A percentile compares a stretch with the other conserved stretches of the same genome.
phyloP scores from a whole-genome alignment of 352 stramenopile genomes.

The Hyaloperonospora brassicae region DNA sequence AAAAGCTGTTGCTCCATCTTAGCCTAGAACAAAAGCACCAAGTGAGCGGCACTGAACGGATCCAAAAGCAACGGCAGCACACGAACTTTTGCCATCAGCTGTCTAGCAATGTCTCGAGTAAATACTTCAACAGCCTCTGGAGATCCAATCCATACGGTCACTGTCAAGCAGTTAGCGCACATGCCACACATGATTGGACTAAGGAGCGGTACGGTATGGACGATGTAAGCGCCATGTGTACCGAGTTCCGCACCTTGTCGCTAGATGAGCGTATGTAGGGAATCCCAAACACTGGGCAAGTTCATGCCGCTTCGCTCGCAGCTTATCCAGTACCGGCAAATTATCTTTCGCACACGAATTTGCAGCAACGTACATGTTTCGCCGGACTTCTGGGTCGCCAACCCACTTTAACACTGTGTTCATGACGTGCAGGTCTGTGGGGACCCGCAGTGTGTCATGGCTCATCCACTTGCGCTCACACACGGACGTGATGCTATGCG shows the following conservation, averaged over 20 bases:
- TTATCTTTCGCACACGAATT: constrained; percentile 81
- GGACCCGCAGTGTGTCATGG: constrained; percentile 52
- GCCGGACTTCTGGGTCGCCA: constrained; percentile 58
- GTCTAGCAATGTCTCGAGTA: constrained; percentile 47
- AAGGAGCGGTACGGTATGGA: too few species aligned
- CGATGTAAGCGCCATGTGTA: too few species aligned
- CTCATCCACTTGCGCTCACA: constrained; percentile 67
- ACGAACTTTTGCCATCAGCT: constrained; percentile 68
- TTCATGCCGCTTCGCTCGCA: constrained; percentile 82
- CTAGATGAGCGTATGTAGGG: constrained; percentile 83
- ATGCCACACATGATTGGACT: too few species aligned
- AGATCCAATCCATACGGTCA: constrained; percentile 83
- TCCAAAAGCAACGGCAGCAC: neutral
- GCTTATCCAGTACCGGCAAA: constrained; percentile 70
- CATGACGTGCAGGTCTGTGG: constrained; percentile 82
- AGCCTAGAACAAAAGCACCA: constrained; percentile 30
- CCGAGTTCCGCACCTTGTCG: constrained; percentile 85
- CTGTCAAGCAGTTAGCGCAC: constrained; percentile 15
- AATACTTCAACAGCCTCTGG: constrained; percentile 59
- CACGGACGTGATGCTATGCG: constrained; percentile 44
- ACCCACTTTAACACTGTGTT: constrained; percentile 91
- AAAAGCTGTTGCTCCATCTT: constrained; percentile 51
- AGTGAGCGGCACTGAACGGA: neutral
- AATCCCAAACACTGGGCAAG: constrained; percentile 87
- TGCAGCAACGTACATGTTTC: constrained; percentile 85